phyloP scores from a whole-genome alignment of 192 early-diverging fungal genomes.

The Phycomyces nitens region DNA sequence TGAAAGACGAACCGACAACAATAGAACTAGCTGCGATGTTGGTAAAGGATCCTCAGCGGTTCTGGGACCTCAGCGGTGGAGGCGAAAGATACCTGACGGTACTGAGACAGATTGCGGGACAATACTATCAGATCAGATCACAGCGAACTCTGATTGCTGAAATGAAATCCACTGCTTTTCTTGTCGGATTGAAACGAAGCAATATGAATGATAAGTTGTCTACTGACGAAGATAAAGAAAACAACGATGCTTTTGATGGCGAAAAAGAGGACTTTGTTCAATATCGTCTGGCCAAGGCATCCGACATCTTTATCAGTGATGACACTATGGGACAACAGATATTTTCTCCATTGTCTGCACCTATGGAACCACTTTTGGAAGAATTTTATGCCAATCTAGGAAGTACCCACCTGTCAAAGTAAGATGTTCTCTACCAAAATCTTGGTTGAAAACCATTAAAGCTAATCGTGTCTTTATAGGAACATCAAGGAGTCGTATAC shows the following conservation, averaged over 20 bases:
- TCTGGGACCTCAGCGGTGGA: slow-evolving; percentile 32
- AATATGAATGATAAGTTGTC: not conserved
- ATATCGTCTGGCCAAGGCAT: slow-evolving; percentile 62
- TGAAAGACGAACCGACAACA: slow-evolving; percentile 74
- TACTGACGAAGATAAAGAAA: slow-evolving; percentile 2
- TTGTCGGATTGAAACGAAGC: slow-evolving; percentile 57
- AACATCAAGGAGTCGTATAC: slow-evolving; percentile 46
- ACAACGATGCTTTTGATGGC: slow-evolving; percentile 12
- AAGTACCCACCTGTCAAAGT: slow-evolving; percentile 58
- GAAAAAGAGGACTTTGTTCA: slow-evolving; percentile 45
- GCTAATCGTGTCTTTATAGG: slow-evolving; percentile 13
- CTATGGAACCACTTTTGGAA: slow-evolving; percentile 73
- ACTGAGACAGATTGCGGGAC: slow-evolving; percentile 68
- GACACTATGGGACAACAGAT: slow-evolving; percentile 67
- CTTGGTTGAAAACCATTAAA: not conserved
- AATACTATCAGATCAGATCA: slow-evolving; percentile 45
- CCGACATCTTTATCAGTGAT: slow-evolving; percentile 77
- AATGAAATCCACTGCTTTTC: slow-evolving; percentile 61
- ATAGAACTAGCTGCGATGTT: slow-evolving; percentile 66
- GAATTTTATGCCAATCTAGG: slow-evolving; percentile 63
- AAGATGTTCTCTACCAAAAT: slow-evolving; percentile 30
- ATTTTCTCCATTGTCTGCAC: slow-evolving; percentile 70
- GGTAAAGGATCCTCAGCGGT: slow-evolving; percentile 41
- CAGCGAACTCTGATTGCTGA: slow-evolving; percentile 43
- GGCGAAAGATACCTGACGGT: slow-evolving; percentile 68